phyloP scores from a whole-genome alignment of 805 yeast species.

The Lipomyces spencermartinsiae region DNA sequence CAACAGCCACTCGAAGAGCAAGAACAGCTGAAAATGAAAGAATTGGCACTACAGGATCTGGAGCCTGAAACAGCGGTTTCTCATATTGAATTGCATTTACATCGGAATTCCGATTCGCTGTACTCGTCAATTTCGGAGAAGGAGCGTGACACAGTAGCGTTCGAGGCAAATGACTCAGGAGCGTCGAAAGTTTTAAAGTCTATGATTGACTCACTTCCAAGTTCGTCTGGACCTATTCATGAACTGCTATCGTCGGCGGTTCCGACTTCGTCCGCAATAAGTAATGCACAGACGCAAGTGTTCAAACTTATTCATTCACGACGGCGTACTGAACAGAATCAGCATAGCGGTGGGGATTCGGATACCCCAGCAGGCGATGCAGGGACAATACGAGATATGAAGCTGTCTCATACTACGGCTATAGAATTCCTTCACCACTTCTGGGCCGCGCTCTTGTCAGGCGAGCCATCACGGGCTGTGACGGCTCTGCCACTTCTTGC shows the following conservation, averaged over 20 bases:
- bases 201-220: constrained; percentile 12
- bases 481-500: constrained; percentile 54
- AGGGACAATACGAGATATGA: constrained; percentile 56
- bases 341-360: constrained; percentile 32
- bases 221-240: constrained; percentile 12
- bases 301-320: constrained; percentile 32
- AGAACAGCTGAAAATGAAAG: constrained; percentile 28
- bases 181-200: neutral
- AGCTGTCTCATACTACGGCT: constrained; percentile 72
- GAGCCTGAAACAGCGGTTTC: constrained; percentile 16
- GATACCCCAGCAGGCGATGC: constrained; percentile 41
- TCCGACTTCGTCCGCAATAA: constrained; percentile 9
- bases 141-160: neutral
- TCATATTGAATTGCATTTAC: constrained; percentile 36
- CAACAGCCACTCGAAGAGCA: constrained; percentile 41
- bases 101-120: constrained; percentile 14
- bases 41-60: constrained; percentile 30
- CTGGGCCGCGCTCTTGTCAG: constrained; percentile 66
- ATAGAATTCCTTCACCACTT: constrained; percentile 78
- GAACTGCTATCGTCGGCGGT: constrained; percentile 16
- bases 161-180: neutral
- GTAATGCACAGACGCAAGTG: constrained; percentile 25
- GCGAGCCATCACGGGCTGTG: constrained; percentile 51
- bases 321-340: constrained; percentile 33
- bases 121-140: neutral